Base-by-base conservation (phyloP, 2,329 filamentous ascomycete genomes). In the Colletotrichum simmondsii region DNA sequence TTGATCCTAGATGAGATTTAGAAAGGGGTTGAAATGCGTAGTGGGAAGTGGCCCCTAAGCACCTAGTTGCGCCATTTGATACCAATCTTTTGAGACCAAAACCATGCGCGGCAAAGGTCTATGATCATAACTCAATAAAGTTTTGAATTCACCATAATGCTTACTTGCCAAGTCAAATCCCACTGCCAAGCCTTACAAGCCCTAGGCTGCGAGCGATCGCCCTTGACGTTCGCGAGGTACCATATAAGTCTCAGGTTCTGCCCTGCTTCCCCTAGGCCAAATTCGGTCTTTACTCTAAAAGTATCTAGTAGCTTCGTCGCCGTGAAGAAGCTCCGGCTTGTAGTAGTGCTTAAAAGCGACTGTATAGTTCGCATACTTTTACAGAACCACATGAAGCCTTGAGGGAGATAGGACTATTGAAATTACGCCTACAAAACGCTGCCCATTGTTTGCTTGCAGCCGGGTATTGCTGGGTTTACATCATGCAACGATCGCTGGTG, bases 61-160 rank as follows among this genome's bases (percentile, higher is more conserved):
- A 49, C 42, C 8, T 19, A 57, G 24, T n/a, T 69, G 32, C 42
- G 49, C 66, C 60, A 61, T 73, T 71, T 73, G 71, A 73, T 73
- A 73, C 71, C 71, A 61, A 71, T 71, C 66, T 26, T 62, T 62
- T 49, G 24, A 46, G 49, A 35, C 46, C 52, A n/a, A 35, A 46
- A 60, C 66, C 22, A 60, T 7, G 19, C 42, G 22, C 60, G 60
- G 54, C 71, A 52, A 46, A 30, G 60, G 60, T n/a, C 59, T 56
- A 42, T 67, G 54, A 71, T 57, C 19, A 56, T 22, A 24, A 70
- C 49, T 57, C 46, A 65, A 61, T 49, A 2, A 42, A 52, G 52
- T 49, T 52, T 32, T 65, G 22, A 70, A 65, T 42, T 28, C 2
- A n/a, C 7, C n/a, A 2, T 24, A 16, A 28, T 3, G 14, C 26